Conservation (phyloP, 129 eudicot species). For the Artemisia annua region DNA sequence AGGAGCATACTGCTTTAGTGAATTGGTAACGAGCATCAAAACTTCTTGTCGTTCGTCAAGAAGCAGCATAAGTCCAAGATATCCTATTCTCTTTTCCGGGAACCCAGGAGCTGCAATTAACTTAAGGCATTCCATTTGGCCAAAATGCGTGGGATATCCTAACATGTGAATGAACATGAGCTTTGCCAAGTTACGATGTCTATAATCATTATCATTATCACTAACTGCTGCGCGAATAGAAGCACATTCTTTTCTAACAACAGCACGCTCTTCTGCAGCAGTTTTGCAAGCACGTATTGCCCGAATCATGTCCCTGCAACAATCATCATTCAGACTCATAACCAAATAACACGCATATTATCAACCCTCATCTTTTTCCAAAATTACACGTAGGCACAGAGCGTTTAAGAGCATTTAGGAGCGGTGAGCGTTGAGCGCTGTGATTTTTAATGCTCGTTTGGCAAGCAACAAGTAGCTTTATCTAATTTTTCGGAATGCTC, state of each 20-base stretch:
- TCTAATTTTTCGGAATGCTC: too few species aligned
- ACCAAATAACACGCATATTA: slow-evolving; percentile 16
- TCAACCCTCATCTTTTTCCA: too few species aligned
- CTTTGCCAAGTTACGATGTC: slow-evolving; percentile 98
- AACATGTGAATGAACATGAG: slow-evolving; percentile 99
- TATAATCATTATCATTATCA: slow-evolving; percentile 87
- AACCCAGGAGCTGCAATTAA: slow-evolving; percentile 96
- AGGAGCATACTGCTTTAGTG: slow-evolving; percentile 87
- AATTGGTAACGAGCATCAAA: slow-evolving; percentile 94
- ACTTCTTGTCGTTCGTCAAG: slow-evolving; percentile 99
- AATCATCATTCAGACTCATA: slow-evolving; percentile 14
- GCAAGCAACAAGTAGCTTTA: too few species aligned
- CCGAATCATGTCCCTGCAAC: slow-evolving; percentile 99
- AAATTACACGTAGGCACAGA: too few species aligned
- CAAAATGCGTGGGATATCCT: slow-evolving; percentile 99
- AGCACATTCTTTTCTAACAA: slow-evolving; percentile 99
- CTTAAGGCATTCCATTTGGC: slow-evolving; percentile 99
- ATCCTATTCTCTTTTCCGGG: slow-evolving; percentile 98
- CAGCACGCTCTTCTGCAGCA: slow-evolving; percentile 99
- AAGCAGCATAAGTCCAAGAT: slow-evolving; percentile 98
- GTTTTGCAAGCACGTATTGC: slow-evolving; percentile 99
- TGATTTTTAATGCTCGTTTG: too few species aligned
- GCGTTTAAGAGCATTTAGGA: too few species aligned
- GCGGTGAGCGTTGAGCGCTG: too few species aligned
- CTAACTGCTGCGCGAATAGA: slow-evolving; percentile 94